Conservation (phyloP, 768 basidiomycete species). For the Mycena galopus region DNA sequence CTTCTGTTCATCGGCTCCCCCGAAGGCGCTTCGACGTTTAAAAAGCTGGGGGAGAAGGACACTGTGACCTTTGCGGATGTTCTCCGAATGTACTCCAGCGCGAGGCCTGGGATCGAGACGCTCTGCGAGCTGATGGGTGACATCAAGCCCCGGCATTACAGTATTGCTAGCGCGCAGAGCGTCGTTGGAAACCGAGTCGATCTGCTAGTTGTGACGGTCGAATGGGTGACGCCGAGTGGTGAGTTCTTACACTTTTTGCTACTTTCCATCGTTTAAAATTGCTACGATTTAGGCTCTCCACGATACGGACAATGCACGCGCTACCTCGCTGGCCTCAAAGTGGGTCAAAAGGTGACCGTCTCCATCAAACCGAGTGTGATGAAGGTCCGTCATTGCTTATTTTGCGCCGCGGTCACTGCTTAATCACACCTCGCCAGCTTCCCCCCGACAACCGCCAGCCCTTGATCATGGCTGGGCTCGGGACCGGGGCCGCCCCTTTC, state of each 20-base stretch:
- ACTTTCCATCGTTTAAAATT: background rate
- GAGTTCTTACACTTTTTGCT: constrained; percentile 43
- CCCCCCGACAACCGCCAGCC: constrained; percentile 89
- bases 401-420: constrained; percentile 1
- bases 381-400: constrained; percentile 75
- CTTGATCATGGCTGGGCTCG: constrained; percentile 98
- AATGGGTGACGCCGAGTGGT: constrained; percentile 92
- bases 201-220: constrained; percentile 94
- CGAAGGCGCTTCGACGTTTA: constrained; percentile 93
- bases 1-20: constrained; percentile 94
- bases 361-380: constrained; percentile 99
- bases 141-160: constrained; percentile 98
- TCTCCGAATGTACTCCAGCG: constrained; percentile 79
- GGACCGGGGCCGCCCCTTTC: constrained; percentile 99
- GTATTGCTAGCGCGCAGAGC: constrained; percentile 95
- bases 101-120: constrained; percentile 85
- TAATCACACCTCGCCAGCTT: constrained; percentile 62
- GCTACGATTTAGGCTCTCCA: constrained; percentile 63
- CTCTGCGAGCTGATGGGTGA: constrained; percentile 93
- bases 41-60: constrained; percentile 95
- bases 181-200: constrained; percentile 97
- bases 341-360: constrained; percentile 95
- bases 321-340: constrained; percentile 86
- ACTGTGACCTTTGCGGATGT: constrained; percentile 95
- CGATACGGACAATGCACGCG: constrained; percentile 97